Percentiles rank a stretch among this genome's conserved stretches.
These are phyloP conservation scores for Withania somnifera DNA, from an alignment of 305 asterid genomes.

Conservation along the genomic window DNA sequence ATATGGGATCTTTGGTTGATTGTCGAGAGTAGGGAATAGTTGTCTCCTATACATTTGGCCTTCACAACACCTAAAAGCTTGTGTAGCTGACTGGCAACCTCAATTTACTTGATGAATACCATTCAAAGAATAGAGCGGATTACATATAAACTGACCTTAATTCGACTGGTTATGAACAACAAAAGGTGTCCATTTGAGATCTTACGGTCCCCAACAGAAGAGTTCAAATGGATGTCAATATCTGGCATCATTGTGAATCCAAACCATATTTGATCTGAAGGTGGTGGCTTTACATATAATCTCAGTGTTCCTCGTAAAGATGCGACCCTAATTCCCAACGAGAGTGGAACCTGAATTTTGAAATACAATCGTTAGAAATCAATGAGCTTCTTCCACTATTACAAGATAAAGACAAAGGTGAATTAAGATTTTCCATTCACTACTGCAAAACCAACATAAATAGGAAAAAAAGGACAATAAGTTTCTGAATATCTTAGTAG, in stretches of 20 bases:
- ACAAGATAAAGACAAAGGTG: neutral
- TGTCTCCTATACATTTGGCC: neutral
- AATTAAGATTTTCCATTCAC: neutral
- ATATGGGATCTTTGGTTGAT: neutral
- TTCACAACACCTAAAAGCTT: neutral
- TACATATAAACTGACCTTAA: conserved; percentile 41
- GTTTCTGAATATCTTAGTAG: neutral
- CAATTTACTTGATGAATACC: neutral
- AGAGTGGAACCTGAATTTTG: conserved; percentile 64
- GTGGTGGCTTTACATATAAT: conserved; percentile 78
- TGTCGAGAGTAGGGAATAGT: neutral
- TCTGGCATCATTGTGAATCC: conserved; percentile 89
- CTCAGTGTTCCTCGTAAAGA: conserved; percentile 75
- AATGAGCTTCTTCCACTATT: neutral
- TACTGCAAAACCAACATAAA: neutral
- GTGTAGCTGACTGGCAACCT: neutral
- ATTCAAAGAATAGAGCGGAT: neutral
- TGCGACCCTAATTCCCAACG: conserved; percentile 64
- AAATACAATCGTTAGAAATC: conserved; percentile 10
- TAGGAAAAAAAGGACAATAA: neutral
- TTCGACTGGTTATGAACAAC: conserved; percentile 54
- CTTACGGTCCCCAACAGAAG: conserved; percentile 75
- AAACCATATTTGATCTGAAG: conserved; percentile 91
- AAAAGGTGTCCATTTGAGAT: conserved; percentile 71
- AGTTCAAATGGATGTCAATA: conserved; percentile 66